Conservation (phyloP, 108 stramenopile species). For the Fragilariopsis cylindrus region DNA sequence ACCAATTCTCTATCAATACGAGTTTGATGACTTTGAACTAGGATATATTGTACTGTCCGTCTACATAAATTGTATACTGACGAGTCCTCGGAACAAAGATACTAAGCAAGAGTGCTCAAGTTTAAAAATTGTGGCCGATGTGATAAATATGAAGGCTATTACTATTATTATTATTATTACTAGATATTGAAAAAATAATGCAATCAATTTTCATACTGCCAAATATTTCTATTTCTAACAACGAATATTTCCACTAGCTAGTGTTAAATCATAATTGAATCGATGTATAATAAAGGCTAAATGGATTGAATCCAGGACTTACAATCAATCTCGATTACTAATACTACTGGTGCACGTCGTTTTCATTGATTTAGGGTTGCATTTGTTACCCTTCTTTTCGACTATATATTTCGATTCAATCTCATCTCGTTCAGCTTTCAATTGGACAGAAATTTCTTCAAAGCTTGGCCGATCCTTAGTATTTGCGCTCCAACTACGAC, state of each 20-base stretch:
- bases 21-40: not conserved
- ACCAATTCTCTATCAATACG: constrained; percentile 9
- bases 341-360: not conserved
- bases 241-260: not conserved
- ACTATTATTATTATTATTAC: not conserved
- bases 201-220: not conserved
- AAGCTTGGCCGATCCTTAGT: constrained; percentile 58
- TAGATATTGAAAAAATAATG: not conserved
- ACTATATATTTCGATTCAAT: constrained; percentile 3
- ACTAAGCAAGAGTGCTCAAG: too few relatives aligned
- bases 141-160: too few relatives aligned
- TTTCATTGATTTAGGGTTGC: not conserved
- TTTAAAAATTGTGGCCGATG: too few relatives aligned
- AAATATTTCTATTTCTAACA: too few relatives aligned
- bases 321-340: not conserved
- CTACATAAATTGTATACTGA: not conserved
- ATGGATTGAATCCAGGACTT: not conserved
- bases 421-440: constrained; percentile 17
- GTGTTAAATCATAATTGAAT: too few relatives aligned
- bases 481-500: constrained; percentile 57
- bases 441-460: constrained; percentile 32
- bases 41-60: not conserved
- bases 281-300: not conserved
- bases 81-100: too few relatives aligned
- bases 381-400: not conserved